These are phyloP conservation scores for Phytophthora sp. DNA, from an alignment of 352 stramenopile species.

Conservation along the genomic window DNA sequence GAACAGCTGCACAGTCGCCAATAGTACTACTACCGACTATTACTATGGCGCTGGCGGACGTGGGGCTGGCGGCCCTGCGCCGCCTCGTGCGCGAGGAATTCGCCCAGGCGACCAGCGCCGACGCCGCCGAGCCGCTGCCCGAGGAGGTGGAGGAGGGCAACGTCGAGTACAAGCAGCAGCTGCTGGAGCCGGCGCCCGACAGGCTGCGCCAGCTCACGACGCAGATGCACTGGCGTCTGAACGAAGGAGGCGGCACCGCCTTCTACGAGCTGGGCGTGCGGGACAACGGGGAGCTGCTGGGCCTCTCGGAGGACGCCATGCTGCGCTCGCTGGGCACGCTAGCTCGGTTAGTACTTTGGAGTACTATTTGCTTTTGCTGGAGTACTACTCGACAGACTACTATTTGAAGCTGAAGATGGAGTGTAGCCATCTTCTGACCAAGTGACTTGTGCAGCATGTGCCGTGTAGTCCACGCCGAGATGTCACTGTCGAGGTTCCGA, in stretches of 20 bases:
- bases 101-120: background rate
- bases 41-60: conserved; percentile 18
- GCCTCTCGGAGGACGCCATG: conserved; percentile 72
- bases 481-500: conserved; percentile 70
- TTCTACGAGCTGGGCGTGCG: conserved; percentile 90
- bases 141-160: conserved; percentile 91
- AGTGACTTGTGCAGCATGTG: conserved; percentile 62
- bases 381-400: background rate
- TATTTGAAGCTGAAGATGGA: conserved; percentile 19
- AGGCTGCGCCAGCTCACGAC: conserved; percentile 88
- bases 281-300: conserved; percentile 82
- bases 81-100: conserved; percentile 32
- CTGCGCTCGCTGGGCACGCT: conserved; percentile 76
- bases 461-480: conserved; percentile 66
- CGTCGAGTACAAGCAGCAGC: conserved; percentile 92
- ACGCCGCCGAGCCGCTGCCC: conserved; percentile 35
- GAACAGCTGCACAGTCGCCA: conserved; percentile 9
- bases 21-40: conserved; percentile 24
- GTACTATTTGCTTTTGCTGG: background rate
- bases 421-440: conserved; percentile 14
- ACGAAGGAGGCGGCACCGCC: conserved; percentile 82
- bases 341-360: conserved; percentile 28
- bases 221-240: conserved; percentile 91
- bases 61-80: conserved; percentile 27
- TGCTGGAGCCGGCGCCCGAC: conserved; percentile 74